Conservation (phyloP, 495 filamentous ascomycete species). For the Antarctomyces pellizariae region DNA sequence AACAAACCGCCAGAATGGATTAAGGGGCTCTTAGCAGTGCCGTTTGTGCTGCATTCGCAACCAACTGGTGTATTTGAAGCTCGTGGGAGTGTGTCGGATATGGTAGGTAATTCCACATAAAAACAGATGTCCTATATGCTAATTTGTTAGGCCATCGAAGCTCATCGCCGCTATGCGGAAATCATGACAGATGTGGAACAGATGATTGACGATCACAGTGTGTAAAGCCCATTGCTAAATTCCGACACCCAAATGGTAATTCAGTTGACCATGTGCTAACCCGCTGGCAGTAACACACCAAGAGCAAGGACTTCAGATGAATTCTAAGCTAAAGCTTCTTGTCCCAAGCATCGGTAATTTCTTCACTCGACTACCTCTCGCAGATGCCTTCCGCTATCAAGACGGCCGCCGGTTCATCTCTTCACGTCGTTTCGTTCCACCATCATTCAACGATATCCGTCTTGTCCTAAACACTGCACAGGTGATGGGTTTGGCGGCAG, state of each 20-base stretch:
- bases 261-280: too few relatives aligned
- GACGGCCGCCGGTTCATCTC: conserved; percentile 70
- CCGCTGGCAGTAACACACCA: conserved; percentile 58
- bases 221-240: conserved; percentile 8
- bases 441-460: conserved; percentile 92
- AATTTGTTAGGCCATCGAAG: too few relatives aligned
- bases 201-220: conserved; percentile 84
- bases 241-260: conserved; percentile 3
- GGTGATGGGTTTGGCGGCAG: conserved; percentile 55
- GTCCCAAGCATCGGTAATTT: conserved; percentile 78
- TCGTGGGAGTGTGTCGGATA: conserved; percentile 32
- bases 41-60: conserved; percentile 91
- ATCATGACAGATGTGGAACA: conserved; percentile 87
- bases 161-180: conserved; percentile 72
- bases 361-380: conserved; percentile 68
- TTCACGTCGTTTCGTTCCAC: conserved; percentile 77
- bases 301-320: conserved; percentile 30
- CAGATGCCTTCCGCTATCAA: conserved; percentile 79
- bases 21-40: conserved; percentile 78
- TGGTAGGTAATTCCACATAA: too few relatives aligned
- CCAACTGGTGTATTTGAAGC: conserved; percentile 60
- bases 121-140: too few relatives aligned
- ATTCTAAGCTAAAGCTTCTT: conserved; percentile 78
- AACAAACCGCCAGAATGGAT: conserved; percentile 27
- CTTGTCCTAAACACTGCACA: conserved; percentile 88